Evolutionary conservation across 169 alveolate species (phyloP).

Genomic region (Plasmodium inui): DNA sequence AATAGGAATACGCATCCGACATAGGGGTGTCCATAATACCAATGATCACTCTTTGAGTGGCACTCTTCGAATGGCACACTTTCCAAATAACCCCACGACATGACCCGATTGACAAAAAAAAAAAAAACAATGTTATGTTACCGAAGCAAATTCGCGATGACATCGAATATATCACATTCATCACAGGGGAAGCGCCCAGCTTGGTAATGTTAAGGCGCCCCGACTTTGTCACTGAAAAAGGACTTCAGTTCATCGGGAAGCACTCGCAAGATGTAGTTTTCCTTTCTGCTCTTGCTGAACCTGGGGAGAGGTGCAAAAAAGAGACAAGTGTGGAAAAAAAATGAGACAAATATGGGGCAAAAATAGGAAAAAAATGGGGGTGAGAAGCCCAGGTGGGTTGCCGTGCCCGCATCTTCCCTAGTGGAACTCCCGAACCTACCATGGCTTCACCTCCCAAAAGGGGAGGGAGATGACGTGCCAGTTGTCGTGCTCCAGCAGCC

Average conservation of each 20-base stretch:
- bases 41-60: background rate
- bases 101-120: background rate
- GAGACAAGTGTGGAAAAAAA: background rate
- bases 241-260: slow-evolving; percentile 29
- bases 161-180: background rate
- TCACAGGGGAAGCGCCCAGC: background rate
- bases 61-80: background rate
- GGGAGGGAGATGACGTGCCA: slow-evolving; percentile 74
- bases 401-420: background rate
- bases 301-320: slow-evolving; percentile 12
- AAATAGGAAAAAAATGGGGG: background rate
- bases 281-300: slow-evolving; percentile 69
- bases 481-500: slow-evolving; percentile 44
- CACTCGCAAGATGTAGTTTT: slow-evolving; percentile 46
- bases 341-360: background rate
- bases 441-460: slow-evolving; percentile 76
- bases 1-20: background rate
- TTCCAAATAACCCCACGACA: background rate
- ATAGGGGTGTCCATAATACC: background rate
- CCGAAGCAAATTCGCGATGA: background rate
- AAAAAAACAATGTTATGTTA: background rate
- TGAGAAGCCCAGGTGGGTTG: background rate
- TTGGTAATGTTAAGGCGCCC: background rate
- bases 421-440: slow-evolving; percentile 14
- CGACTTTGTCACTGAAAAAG: slow-evolving; percentile 18